These are phyloP conservation scores for Fomitopsis betulina DNA, from an alignment of 1,284 basidiomycete species.

Conservation along the genomic window DNA sequence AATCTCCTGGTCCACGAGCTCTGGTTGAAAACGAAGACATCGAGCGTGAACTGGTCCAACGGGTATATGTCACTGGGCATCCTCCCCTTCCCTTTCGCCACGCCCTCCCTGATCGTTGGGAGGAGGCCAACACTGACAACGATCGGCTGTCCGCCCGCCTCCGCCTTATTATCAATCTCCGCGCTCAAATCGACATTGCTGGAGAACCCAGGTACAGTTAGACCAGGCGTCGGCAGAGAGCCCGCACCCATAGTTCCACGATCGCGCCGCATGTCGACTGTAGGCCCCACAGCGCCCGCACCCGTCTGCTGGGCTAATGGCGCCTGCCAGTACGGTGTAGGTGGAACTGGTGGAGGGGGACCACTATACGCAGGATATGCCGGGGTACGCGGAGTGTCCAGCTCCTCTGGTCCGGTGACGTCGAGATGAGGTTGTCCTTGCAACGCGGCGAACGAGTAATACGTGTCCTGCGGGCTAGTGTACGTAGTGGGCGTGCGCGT, in stretches of 20 bases:
- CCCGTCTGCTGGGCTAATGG: conserved; percentile 42
- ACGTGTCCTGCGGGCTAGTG: conserved; percentile 26
- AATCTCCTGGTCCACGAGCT: conserved; percentile 75
- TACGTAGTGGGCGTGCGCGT: conserved; percentile 46
- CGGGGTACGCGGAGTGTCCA: conserved; percentile 48
- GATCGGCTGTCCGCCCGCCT: conserved; percentile 47
- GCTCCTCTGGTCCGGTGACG: conserved; percentile 14
- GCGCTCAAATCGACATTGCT: conserved; percentile 8
- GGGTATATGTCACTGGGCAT: conserved; percentile 47
- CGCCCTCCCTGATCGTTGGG: conserved; percentile 18
- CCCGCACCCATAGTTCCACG: conserved; percentile 18
- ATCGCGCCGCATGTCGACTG: conserved; percentile 61
- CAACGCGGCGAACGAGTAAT: conserved; percentile 11
- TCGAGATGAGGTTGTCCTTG: conserved; percentile 16
- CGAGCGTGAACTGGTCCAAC: conserved; percentile 74
- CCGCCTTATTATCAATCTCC: conserved; percentile 14
- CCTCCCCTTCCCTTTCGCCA: conserved; percentile 17
- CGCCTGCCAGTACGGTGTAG: conserved; percentile 50
- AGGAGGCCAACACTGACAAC: conserved; percentile 74
- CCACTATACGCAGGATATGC: conserved; percentile 65
- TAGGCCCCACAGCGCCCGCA: conserved; percentile 46
- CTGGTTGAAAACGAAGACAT: conserved; percentile 87
- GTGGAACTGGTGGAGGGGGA: conserved; percentile 38
- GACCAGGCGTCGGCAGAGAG: conserved; percentile 52
- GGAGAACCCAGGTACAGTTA: conserved; percentile 35